A percentile compares a stretch with the other conserved stretches of the same genome.
Evolutionary conservation across 208 protist species (phyloP).

Genomic region (Kentomonas sorsogonicus): DNA sequence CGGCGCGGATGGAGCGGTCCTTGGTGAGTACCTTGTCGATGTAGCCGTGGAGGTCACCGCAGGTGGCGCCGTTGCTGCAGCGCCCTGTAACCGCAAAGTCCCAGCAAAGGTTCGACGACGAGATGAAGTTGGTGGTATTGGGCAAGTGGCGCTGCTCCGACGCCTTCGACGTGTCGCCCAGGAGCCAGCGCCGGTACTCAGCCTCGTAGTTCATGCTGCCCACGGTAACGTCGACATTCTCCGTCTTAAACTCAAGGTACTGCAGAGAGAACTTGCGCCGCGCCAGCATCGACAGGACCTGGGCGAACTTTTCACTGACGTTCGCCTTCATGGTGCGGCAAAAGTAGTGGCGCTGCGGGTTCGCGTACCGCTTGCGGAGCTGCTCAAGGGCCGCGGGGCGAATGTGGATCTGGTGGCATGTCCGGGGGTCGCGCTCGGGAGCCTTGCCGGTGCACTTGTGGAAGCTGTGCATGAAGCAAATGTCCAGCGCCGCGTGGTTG

Average conservation of each 20-base stretch:
- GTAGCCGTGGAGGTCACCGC: slow-evolving; percentile 34
- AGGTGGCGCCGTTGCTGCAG: slow-evolving; percentile 30
- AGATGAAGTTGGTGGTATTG: slow-evolving; percentile 44
- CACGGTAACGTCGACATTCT: slow-evolving; percentile 35
- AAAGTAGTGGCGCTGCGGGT: slow-evolving; percentile 42
- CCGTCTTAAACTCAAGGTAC: slow-evolving; percentile 52
- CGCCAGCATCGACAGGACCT: slow-evolving; percentile 37
- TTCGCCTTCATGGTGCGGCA: slow-evolving; percentile 58
- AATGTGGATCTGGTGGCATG: slow-evolving; percentile 55
- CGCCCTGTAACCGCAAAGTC: slow-evolving; percentile 44
- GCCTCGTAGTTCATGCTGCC: slow-evolving; percentile 48
- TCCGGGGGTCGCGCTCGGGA: slow-evolving; percentile 34
- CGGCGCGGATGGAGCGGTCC: slow-evolving; percentile 31
- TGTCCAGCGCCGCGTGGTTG: slow-evolving; percentile 43
- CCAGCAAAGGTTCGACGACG: slow-evolving; percentile 39
- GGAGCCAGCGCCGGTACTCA: slow-evolving; percentile 42
- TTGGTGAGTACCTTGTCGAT: slow-evolving; percentile 43
- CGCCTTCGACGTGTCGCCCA: slow-evolving; percentile 18
- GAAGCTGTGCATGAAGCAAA: slow-evolving; percentile 70
- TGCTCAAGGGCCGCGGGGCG: slow-evolving; percentile 28
- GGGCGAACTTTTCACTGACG: slow-evolving; percentile 35
- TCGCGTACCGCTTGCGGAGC: slow-evolving; percentile 33
- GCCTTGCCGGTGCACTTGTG: slow-evolving; percentile 48
- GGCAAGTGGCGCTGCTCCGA: slow-evolving; percentile 5
- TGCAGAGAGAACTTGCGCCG: slow-evolving; percentile 30